phyloP scores from a whole-genome alignment of 1,284 basidiomycete species.

The Ganoderma sinense region DNA sequence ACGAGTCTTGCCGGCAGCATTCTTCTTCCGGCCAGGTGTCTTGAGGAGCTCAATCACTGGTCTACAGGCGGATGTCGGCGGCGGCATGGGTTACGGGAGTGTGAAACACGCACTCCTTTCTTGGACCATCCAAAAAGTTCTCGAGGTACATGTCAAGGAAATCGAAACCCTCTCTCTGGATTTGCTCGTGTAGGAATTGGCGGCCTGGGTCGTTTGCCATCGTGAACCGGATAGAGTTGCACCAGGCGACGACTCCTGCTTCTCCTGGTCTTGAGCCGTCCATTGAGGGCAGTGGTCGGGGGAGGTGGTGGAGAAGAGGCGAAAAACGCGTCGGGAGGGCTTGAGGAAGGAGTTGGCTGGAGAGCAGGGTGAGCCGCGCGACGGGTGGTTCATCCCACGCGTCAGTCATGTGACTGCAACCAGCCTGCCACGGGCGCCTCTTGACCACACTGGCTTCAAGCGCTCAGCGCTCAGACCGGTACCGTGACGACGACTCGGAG shows the following conservation, averaged over 20 bases:
- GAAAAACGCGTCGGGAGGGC: slow-evolving; percentile 6
- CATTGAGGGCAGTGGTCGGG: slow-evolving; percentile 22
- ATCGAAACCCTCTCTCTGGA: slow-evolving; percentile 75
- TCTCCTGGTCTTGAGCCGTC: slow-evolving; percentile 36
- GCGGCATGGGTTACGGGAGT: not conserved
- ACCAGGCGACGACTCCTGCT: slow-evolving; percentile 60
- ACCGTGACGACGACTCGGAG: no score
- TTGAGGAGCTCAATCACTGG: slow-evolving; percentile 83
- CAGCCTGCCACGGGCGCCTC: not conserved
- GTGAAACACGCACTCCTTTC: slow-evolving; percentile 59
- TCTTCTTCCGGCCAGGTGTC: slow-evolving; percentile 78
- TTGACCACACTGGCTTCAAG: no score
- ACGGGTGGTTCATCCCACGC: slow-evolving; percentile 26
- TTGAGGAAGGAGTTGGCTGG: slow-evolving; percentile 7
- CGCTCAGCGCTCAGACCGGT: not conserved
- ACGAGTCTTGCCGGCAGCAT: slow-evolving; percentile 57
- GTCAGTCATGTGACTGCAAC: slow-evolving; percentile 27
- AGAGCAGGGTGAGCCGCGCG: slow-evolving; percentile 9
- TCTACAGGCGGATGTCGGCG: slow-evolving; percentile 44
- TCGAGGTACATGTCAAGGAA: slow-evolving; percentile 83
- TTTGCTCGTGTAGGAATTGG: slow-evolving; percentile 71
- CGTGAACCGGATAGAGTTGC: slow-evolving; percentile 65
- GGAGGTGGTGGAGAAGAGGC: not conserved
- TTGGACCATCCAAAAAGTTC: slow-evolving; percentile 69
- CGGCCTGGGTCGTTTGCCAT: slow-evolving; percentile 79